Evolutionary conservation across 371 early-diverging fungal species (phyloP).

Genomic region (Synchytrium microbalum): DNA sequence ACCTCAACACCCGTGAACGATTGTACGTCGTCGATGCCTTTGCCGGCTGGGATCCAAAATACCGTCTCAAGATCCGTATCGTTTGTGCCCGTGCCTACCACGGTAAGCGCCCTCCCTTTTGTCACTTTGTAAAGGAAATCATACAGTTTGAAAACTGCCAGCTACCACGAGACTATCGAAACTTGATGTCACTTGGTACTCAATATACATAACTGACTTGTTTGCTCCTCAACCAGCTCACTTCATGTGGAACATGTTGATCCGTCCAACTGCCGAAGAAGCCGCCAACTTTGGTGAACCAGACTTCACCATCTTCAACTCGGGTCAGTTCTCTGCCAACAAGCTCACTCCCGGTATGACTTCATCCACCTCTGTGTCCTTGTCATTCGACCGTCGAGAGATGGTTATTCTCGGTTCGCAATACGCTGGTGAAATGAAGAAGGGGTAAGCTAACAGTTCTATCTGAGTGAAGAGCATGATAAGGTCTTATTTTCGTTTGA

Average conservation of each 20-base stretch:
- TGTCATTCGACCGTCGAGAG: slow-evolving; percentile 73
- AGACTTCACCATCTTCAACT: slow-evolving; percentile 94
- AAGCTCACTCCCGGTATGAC: slow-evolving; percentile 94
- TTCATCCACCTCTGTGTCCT: slow-evolving; percentile 79
- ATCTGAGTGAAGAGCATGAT: background rate
- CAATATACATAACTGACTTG: background rate
- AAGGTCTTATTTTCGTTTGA: background rate
- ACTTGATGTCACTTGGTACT: background rate
- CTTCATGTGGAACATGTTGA: slow-evolving; percentile 97
- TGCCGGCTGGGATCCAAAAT: slow-evolving; percentile 83
- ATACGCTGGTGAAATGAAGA: slow-evolving; percentile 99
- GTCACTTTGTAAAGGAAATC: background rate
- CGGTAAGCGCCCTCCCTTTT: slow-evolving; percentile 17
- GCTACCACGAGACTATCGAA: background rate
- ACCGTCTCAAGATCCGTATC: slow-evolving; percentile 91
- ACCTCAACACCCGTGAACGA: slow-evolving; percentile 86
- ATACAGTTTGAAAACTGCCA: background rate
- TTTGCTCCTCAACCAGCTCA: slow-evolving; percentile 23
- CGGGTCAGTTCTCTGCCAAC: slow-evolving; percentile 93
- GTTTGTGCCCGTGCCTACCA: slow-evolving; percentile 95
- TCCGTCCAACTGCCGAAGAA: slow-evolving; percentile 87
- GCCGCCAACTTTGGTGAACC: slow-evolving; percentile 83
- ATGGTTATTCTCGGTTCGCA: slow-evolving; percentile 94
- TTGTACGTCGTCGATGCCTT: slow-evolving; percentile 94
- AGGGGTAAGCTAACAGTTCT: slow-evolving; percentile 48